Evolutionary conservation across 352 stramenopile genomes (phyloP), one percentile per base, ranked within the genome.

Genomic region (Thalassiosira hispida): DNA sequence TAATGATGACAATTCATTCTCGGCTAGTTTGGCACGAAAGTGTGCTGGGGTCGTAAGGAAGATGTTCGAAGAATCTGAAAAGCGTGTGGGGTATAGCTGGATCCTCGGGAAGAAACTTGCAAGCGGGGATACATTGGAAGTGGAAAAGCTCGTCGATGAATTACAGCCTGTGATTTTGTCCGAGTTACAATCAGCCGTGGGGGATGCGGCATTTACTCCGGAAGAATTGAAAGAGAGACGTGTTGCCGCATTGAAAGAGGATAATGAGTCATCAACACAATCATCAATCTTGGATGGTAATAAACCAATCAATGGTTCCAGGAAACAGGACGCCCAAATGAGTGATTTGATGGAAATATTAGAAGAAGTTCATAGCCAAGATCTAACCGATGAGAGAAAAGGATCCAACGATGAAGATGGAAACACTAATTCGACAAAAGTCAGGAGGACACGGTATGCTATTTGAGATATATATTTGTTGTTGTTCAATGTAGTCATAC

Each of bases 371-470:
- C 75, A 83, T 33, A 67, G 64, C 16, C 31, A 73, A 33, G 74
- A 82, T 42, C 52, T 82, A 47, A 40, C 59, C 14, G 74, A 82
- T 77, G 61, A 40, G 29, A 11, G 23, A 44, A 53, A 68, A 53
- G 31, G 16, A 22, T 38, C 18, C 25, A 33, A 6, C n/a, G 56
- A 31, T 55, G 33, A 46, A 46, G 33, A 68, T 60, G 59, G 20
- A 20, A 38, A 67, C 29, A 52, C 23, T 53, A 25, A 5, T n/a
- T 55, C 71, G 9, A 46, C 27, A 33, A 73, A 66, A 74, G 67
- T 83, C 16, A 77, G 70, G 47, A 71, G 67, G 57, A 83, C 55
- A 11, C 70, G 75, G 22, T 78, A 83, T 78, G 75, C 75, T 23
- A 83, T 83, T 62, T 81, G 33, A 72, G 44, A 27, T 23, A 49